These are phyloP conservation scores for Alternaria arbusti DNA, from an alignment of 2,329 filamentous ascomycete genomes.

Conservation along the genomic window DNA sequence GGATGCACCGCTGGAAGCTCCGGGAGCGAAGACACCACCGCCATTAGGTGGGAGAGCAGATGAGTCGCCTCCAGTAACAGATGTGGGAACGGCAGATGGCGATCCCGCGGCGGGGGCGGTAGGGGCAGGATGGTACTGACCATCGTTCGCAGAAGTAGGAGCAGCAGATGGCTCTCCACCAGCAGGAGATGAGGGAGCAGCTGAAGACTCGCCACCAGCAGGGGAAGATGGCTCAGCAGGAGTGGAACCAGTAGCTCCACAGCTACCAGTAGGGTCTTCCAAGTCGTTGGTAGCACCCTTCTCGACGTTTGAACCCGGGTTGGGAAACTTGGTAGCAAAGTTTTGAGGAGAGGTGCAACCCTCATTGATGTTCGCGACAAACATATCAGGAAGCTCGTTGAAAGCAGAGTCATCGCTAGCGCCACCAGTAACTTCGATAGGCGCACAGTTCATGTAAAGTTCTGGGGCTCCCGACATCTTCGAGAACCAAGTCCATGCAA, in stretches of 20 bases:
- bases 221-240: conserved; percentile 22
- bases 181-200: conserved; percentile 8
- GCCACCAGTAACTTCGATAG: conserved; percentile 67
- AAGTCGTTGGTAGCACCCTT: conserved; percentile 34
- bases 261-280: conserved; percentile 26
- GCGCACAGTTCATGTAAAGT: conserved; percentile 89
- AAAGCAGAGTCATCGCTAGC: conserved; percentile 61
- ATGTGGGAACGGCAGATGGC: conserved; percentile 7
- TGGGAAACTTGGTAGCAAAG: conserved; percentile 67
- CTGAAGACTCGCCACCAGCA: conserved; percentile 9
- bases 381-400: conserved; percentile 72
- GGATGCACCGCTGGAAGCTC: conserved; percentile 20
- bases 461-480: conserved; percentile 79
- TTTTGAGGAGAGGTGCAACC: conserved; percentile 50
- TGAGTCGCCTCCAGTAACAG: conserved; percentile 4
- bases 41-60: conserved; percentile 24
- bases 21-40: conserved; percentile 43
- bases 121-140: conserved; percentile 10
- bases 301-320: conserved; percentile 67
- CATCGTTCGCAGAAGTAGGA: conserved; percentile 8
- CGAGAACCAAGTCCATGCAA: conserved; percentile 96
- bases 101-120: not conserved
- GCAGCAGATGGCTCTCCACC: conserved; percentile 24
- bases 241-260: conserved; percentile 28
- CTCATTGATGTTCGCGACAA: conserved; percentile 54